Base-by-base conservation (phyloP, 2,329 filamentous ascomycete species). In the Paraphaeosphaeria minitans region DNA sequence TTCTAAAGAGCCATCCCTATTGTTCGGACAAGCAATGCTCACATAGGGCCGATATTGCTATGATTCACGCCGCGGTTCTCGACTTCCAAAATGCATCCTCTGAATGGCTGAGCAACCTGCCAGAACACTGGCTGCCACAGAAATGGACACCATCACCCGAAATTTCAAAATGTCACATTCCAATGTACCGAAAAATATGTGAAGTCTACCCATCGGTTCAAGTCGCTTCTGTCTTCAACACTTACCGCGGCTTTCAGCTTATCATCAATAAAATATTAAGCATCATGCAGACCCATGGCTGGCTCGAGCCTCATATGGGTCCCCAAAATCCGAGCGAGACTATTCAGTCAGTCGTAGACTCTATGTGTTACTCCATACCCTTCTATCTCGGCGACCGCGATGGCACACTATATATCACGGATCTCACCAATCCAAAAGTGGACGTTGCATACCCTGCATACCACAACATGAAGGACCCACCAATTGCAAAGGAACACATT, bases 351-450 rank as follows among this genome's bases (percentile, higher is more conserved):
- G 19, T 51, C 10, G 35, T 51, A 19, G 49, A 51, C 22, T 33
- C 31, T 12, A 51, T 51, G 49, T 51, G 49, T 22, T 51, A 41
- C 37, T 51, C 49, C 21, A 42, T 51, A 21, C 49, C 49, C 35
- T 51, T 51, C 49, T 51, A 51, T 13, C 49, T 51, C 6, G 49
- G 49, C 13, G 41, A 51, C 33, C 49, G 33, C 6, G 22, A 19
- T 3, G 22, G 14, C 21, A 14, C 24, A 9, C 49, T 41, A 3
- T 41, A 39, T 14, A 51, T 51, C 35, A n/a, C 49, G 12, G 49
- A 51, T 29, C 33, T 51, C 33, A 51, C 49, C 21, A 42, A 41
- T 12, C 49, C 49, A 4, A 51, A 42, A 41, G 7, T 35, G 12
- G n/a, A 51, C 3, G 3, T 27, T 21, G 10, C 42, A 8, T 51